A percentile compares a stretch with the other conserved stretches of the same genome.
Conservation (phyloP, 2,329 filamentous ascomycete genomes). For the Albophoma yamanashiensis region DNA sequence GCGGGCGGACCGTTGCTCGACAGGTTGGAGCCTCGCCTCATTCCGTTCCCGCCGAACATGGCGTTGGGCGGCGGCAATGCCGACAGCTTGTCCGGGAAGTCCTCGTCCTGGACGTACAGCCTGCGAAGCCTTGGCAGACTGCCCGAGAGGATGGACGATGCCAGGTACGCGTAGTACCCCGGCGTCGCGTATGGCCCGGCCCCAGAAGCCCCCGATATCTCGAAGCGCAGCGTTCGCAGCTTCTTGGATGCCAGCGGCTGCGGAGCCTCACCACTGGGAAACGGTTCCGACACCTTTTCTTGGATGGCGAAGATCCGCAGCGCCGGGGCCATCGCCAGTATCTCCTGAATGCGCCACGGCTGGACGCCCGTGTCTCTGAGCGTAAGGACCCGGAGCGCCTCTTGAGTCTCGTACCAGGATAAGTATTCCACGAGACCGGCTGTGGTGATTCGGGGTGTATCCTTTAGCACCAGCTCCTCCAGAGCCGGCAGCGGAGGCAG, state of each 20-base stretch:
- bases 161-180: constrained; percentile 77
- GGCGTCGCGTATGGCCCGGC: constrained; percentile 47
- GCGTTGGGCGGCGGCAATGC: constrained; percentile 54
- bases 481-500: constrained; percentile 66
- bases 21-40: constrained; percentile 20
- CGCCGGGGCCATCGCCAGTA: constrained; percentile 46
- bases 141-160: constrained; percentile 68
- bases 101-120: constrained; percentile 77
- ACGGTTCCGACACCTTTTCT: constrained; percentile 36
- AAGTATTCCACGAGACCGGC: constrained; percentile 62
- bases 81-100: constrained; percentile 71
- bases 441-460: constrained; percentile 61
- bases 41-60: constrained; percentile 17
- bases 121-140: constrained; percentile 62
- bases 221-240: constrained; percentile 67
- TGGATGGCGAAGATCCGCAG: constrained; percentile 48
- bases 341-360: constrained; percentile 46
- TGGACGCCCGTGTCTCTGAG: constrained; percentile 63
- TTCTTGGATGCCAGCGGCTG: constrained; percentile 58
- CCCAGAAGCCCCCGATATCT: constrained; percentile 55
- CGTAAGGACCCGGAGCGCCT: constrained; percentile 55
- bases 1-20: constrained; percentile 9
- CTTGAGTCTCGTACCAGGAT: constrained; percentile 44
- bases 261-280: constrained; percentile 34
- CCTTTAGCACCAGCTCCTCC: constrained; percentile 60